A percentile compares a stretch with the other conserved stretches of the same genome.
phyloP scores from a whole-genome alignment of 1,139 yeast species.

The Ogataea hybrid region DNA sequence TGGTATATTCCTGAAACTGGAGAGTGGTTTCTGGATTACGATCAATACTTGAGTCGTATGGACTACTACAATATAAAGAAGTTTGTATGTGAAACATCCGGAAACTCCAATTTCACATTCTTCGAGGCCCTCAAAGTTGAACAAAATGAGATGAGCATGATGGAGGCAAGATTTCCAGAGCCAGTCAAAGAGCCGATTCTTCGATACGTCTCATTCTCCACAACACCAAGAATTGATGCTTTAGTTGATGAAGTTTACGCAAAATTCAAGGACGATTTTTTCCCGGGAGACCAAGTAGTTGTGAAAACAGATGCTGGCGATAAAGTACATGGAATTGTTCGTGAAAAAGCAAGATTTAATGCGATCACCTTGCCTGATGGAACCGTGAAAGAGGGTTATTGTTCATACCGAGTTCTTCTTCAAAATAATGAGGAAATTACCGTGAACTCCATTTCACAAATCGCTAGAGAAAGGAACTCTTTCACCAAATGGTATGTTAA shows the following conservation, averaged over 20 bases:
- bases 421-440: constrained; percentile 59
- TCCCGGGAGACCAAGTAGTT: constrained; percentile 84
- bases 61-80: constrained; percentile 72
- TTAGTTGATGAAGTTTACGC: constrained; percentile 82
- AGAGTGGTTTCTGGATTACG: constrained; percentile 82
- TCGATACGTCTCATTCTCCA: constrained; percentile 77
- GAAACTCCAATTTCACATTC: constrained; percentile 85
- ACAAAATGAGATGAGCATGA: constrained; percentile 60
- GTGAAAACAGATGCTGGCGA: constrained; percentile 41
- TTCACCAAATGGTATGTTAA: constrained; percentile 89
- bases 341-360: constrained; percentile 58
- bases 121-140: constrained; percentile 88
- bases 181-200: constrained; percentile 89
- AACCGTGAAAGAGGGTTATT: constrained; percentile 55
- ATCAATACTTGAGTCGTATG: constrained; percentile 65
- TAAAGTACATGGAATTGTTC: constrained; percentile 49
- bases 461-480: constrained; percentile 78
- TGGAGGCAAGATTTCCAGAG: constrained; percentile 84
- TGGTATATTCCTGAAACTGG: constrained; percentile 82
- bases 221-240: constrained; percentile 80
- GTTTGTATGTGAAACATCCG: constrained; percentile 95
- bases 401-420: constrained; percentile 65
- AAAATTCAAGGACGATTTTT: constrained; percentile 77
- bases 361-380: constrained; percentile 44
- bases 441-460: constrained; percentile 63